A percentile compares a stretch with the other conserved stretches of the same genome.
These are phyloP conservation scores for Trifolium repens DNA, from an alignment of 306 rosid species.

Conservation along the genomic window DNA sequence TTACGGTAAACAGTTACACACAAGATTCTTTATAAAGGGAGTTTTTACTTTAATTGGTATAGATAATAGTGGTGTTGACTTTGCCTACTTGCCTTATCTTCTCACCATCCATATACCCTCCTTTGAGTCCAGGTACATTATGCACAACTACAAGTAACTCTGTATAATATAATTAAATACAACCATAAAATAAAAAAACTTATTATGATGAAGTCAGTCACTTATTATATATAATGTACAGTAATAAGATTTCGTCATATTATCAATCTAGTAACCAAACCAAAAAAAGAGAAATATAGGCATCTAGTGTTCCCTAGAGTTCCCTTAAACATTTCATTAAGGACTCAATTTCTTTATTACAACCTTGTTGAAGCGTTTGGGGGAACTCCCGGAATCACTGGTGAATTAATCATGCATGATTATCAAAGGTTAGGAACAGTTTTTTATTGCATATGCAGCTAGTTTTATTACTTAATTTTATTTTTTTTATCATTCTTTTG, in stretches of 20 bases:
- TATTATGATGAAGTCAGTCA: not conserved
- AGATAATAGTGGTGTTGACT: slow-evolving; percentile 14
- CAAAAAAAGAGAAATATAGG: not conserved
- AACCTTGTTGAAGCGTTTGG: slow-evolving; percentile 58
- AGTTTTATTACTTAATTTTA: not conserved
- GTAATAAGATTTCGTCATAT: not conserved
- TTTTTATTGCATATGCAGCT: not conserved
- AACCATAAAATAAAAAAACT: not conserved
- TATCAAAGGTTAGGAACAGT: slow-evolving; percentile 1
- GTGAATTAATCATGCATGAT: not conserved
- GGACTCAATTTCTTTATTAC: not conserved
- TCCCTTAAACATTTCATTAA: slow-evolving; percentile 41
- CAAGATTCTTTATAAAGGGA: not conserved
- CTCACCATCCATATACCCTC: slow-evolving; percentile 1
- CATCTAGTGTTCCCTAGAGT: slow-evolving; percentile 38
- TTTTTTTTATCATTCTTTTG: not conserved
- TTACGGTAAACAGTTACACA: too few relatives aligned
- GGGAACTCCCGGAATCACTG: slow-evolving; percentile 57
- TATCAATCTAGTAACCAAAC: not conserved
- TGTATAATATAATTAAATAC: not conserved
- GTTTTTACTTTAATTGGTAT: not conserved
- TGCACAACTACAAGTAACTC: not conserved
- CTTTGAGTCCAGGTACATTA: slow-evolving; percentile 36
- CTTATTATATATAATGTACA: not conserved
- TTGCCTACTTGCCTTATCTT: not conserved